Base-by-base conservation (phyloP, 2,329 filamentous ascomycete species). In the Blumeria graminis region DNA sequence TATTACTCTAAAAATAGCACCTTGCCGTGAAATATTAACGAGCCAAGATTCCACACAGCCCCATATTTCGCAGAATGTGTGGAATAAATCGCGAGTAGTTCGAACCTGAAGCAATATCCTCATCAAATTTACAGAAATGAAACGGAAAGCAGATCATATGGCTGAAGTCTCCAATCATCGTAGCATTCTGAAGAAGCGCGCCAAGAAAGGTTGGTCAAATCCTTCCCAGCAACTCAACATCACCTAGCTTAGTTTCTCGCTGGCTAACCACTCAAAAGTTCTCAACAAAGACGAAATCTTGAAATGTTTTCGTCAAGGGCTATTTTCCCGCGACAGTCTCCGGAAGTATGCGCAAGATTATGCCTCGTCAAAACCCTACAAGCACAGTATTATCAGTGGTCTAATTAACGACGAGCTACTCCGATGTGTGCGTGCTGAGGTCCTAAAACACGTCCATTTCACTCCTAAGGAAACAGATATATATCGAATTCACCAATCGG, bases 381-480 rank as follows among this genome's bases (percentile, higher is more conserved):
- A 90, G 68, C 90, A 98, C 68, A 84, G 84, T 63, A 90, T 98
- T 55, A 94, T 98, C 66, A 75, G 80, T 62, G 73, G 78, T 56
- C 74, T 98, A 46, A 82, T 96, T 67, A 74, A 92, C 69, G 83
- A 90, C 63, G 69, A 74, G 52, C 81, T 98, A 16, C 78, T 98
- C 51, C 89, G 89, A 65, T 75, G 78, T 56, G 92, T 98, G 58
- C 88, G 92, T 66, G 72, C 77, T 65, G 92, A 98, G 71, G 90
- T 96, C 69, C 82, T 83, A 69, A 76, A 84, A 62, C 89, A 94
- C 66, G 85, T 98, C 62, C 82, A 86, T 62, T 98, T 98, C 72
- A 95, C 92, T 11, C 89, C 89, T 63, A 98, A 98, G 70, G 92
- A 98, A 70, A 98, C 92, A 52, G 92, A 98, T 69, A 98, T 98